Base-by-base conservation (phyloP, 306 rosid species). In the Prunus dulcis region DNA sequence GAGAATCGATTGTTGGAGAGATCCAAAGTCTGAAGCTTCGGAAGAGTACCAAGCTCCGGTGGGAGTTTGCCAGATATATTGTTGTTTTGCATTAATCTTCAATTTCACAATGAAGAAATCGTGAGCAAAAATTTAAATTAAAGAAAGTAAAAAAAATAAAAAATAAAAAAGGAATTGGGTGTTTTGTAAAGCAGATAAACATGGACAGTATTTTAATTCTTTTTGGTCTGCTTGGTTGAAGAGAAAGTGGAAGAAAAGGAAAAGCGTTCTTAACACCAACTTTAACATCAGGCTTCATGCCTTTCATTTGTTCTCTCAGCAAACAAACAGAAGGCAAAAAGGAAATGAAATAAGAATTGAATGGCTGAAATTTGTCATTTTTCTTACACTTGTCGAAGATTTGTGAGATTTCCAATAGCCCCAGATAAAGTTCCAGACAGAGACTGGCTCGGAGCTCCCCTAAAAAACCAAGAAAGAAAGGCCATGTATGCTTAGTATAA, bases 371-470 rank as follows among this genome's bases (percentile, higher is more conserved):
- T 57, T 6, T 63, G 20, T 47, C 3, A 71, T 41, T 69, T 72
- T 52, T 15, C 96, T 81, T 75, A 95, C 98, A 90, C 90, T 95
- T 95, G 98, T 69, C 92, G 84, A 71, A 95, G 96, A 82, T 92
- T 90, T 5, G 98, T 92, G 28, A 95, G 93, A 79, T 95, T 92
- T 56, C 84, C 87, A 68, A 95, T 82, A 17, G 96, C 84, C 2
- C 86, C 80, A 57, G 97, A 89, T 20, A 95, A 66, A 72, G 88
- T 87, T 78, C 98, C 98, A 23, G 98, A 95, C 6, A 95, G 93
- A 80, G 90, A 89, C 78, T 92, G 98, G 52, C 97, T 95, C 4
- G 98, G 97, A 65, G 96, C 98, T 82, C 98, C 98, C 27, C 98
- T 95, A 85, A 55, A 66, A 71, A 63, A 18, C 66, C 10, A 74